phyloP scores from a whole-genome alignment of 176 grass and related monocot species.

The Coix lacrymajobi region DNA sequence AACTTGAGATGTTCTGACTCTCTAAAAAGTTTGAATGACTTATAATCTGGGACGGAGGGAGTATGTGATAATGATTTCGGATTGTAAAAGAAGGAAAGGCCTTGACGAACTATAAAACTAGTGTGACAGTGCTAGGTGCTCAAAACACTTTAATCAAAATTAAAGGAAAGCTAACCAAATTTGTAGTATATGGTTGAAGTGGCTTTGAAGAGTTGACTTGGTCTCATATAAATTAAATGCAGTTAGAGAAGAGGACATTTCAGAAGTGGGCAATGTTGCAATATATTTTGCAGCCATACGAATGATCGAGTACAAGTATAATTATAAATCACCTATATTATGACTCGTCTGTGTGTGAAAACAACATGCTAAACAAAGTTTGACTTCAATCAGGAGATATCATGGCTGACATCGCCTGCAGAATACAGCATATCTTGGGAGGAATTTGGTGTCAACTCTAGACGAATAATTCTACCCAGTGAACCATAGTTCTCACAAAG shows the following conservation, averaged over 20 bases:
- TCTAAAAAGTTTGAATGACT: no score
- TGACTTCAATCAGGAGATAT: not conserved
- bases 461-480: not conserved
- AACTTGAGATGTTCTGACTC: no score
- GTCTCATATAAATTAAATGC: not conserved
- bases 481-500: not conserved
- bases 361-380: conserved; percentile 3
- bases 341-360: not conserved
- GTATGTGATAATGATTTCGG: not conserved
- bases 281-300: not conserved
- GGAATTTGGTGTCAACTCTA: not conserved
- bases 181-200: not conserved
- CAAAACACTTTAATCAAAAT: not conserved
- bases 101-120: not conserved
- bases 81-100: not conserved
- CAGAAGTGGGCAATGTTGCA: not conserved
- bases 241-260: not conserved
- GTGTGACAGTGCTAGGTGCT: not conserved
- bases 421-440: not conserved
- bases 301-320: not conserved
- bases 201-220: not conserved
- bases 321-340: not conserved
- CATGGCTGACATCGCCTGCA: not conserved
- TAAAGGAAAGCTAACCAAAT: not conserved
- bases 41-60: no score